A percentile compares a stretch with the other conserved stretches of the same genome.
phyloP scores from a whole-genome alignment of 192 early-diverging fungal species.

The Rhizophlyctis rosea region DNA sequence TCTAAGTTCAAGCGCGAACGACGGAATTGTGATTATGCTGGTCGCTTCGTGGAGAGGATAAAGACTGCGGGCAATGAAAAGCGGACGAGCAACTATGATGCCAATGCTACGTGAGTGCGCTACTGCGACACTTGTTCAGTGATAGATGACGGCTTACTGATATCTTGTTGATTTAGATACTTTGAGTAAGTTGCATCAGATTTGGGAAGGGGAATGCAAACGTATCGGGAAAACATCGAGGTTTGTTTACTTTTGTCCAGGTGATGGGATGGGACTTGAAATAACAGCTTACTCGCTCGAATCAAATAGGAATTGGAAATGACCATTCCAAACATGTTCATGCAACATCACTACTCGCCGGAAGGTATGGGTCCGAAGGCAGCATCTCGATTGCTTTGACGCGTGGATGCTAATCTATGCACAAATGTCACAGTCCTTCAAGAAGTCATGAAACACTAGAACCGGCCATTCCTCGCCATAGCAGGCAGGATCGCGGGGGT shows the following conservation, averaged over 20 bases:
- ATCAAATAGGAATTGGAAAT: conserved; percentile 18
- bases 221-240: conserved; percentile 39
- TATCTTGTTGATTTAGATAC: conserved; percentile 17
- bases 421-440: conserved; percentile 22
- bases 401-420: not conserved
- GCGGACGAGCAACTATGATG: conserved; percentile 25
- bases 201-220: conserved; percentile 35
- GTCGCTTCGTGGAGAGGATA: conserved; percentile 37
- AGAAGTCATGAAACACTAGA: conserved; percentile 23
- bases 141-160: not conserved
- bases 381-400: not conserved
- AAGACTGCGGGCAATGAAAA: conserved; percentile 4
- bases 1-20: conserved; percentile 28
- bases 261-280: no score
- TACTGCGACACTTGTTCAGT: not conserved
- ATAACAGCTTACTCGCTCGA: no score
- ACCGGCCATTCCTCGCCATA: conserved; percentile 20
- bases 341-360: conserved; percentile 15
- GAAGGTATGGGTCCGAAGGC: conserved; percentile 6
- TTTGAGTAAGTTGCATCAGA: conserved; percentile 33
- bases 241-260: conserved; percentile 11
- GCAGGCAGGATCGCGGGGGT: conserved; percentile 15
- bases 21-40: conserved; percentile 33
- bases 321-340: conserved; percentile 11
- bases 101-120: conserved; percentile 13